Conservation (phyloP, 441 rosid species). For the Populus hybrid region DNA sequence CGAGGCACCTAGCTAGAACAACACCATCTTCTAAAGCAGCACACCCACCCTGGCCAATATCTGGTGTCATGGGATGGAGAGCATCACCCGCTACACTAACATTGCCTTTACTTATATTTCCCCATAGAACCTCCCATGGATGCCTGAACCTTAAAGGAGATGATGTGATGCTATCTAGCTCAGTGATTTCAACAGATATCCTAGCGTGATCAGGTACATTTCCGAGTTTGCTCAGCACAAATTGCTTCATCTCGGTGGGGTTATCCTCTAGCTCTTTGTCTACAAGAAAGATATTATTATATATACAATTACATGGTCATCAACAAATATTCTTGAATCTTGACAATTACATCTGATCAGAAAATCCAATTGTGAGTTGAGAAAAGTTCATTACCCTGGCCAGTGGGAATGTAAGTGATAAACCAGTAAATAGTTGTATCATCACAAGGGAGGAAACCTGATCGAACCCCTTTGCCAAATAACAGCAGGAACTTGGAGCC, state of each 20-base stretch:
- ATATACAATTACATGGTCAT: too few relatives aligned
- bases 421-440: slow-evolving; percentile 62
- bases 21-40: slow-evolving; percentile 67
- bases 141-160: slow-evolving; percentile 43
- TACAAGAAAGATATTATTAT: neutral
- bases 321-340: too few relatives aligned
- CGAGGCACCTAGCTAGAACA: slow-evolving; percentile 56
- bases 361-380: neutral
- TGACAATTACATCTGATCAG: neutral
- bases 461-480: slow-evolving; percentile 52
- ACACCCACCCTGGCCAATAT: slow-evolving; percentile 68
- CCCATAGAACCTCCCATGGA: slow-evolving; percentile 23
- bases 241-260: slow-evolving; percentile 42
- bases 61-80: slow-evolving; percentile 62
- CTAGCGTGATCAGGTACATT: slow-evolving; percentile 34
- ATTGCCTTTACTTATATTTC: too few relatives aligned
- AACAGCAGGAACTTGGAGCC: slow-evolving; percentile 36
- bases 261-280: slow-evolving; percentile 36
- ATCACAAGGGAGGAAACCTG: slow-evolving; percentile 60
- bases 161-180: slow-evolving; percentile 26
- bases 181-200: slow-evolving; percentile 36
- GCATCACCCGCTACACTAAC: too few relatives aligned
- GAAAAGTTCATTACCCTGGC: slow-evolving; percentile 22
- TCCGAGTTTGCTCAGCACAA: slow-evolving; percentile 39
- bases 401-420: slow-evolving; percentile 42